Base-by-base conservation (phyloP, 805 yeast genomes). In the Candida peoriensis region DNA sequence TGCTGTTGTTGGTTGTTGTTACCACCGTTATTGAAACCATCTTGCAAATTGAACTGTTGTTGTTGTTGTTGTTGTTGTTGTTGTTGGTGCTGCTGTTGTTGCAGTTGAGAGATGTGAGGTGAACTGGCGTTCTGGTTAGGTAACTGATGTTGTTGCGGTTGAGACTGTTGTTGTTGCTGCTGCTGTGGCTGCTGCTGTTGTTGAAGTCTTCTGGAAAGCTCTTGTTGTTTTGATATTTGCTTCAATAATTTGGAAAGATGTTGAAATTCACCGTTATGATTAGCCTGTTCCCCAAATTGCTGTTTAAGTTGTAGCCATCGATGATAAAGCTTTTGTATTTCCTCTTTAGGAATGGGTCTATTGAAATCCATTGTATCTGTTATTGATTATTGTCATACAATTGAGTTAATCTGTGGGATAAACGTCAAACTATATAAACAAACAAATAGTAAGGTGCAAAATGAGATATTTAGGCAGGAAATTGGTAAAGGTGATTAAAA, bases 231-330 rank as follows among this genome's bases (percentile, higher is more conserved):
- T 6, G 65, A 57, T 28, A 61, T 58, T 25, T 57, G 56, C 44
- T 71, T 70, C 32, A 78, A 62, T 26, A 72, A 54, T 47, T 68
- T 72, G 25, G 78, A 67, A 43, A 78, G 58, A 38, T 73, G 75
- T 15, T 72, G 64, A 54, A 72, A 78, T 57, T 79, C 86, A 12
- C 76, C 73, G 33, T 74, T 73, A 38, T 68, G 65, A 11, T 58
- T 61, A 12, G 73, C 81, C 37, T 64, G 69, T 19, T 77, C 81
- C n/a, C 80, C 81, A 29, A 30, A 43, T 46, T 67, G 74, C 34
- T 69, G 70, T 34, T 64, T 63, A 38, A 78, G 61, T 43, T 68
- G 70, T 41, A 74, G 74, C 81, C 81, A 76, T 35, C 84, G 71
- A 71, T 66, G 42, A 34, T 45, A 53, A 21, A 53, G 47, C 43